These are phyloP conservation scores for Crataegus laevigata DNA, from an alignment of 306 rosid species.

Conservation along the genomic window DNA sequence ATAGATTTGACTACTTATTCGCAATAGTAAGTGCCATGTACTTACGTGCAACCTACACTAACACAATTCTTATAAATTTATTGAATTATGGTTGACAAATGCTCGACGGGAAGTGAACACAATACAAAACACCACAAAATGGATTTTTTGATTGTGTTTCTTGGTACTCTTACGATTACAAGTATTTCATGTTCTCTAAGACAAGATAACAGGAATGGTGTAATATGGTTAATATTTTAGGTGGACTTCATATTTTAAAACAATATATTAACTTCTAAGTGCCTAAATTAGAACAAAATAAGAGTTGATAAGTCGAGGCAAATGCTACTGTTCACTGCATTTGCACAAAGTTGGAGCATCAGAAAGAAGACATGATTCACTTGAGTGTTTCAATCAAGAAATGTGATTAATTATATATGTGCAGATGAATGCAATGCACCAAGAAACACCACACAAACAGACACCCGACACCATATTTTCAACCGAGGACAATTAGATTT, in stretches of 20 bases:
- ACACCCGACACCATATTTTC: conserved; percentile 39
- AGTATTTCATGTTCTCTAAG: background rate
- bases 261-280: background rate
- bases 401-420: background rate
- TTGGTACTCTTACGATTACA: background rate
- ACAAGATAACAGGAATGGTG: background rate
- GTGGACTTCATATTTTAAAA: background rate
- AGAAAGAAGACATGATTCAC: background rate
- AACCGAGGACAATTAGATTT: conserved; percentile 30
- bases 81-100: background rate
- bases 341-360: conserved; percentile 8
- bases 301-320: background rate
- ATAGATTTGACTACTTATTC: no score
- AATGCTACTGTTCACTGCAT: conserved; percentile 15
- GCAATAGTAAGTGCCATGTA: background rate
- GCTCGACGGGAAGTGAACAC: background rate
- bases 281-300: background rate
- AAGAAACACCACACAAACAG: conserved; percentile 20
- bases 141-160: background rate
- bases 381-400: background rate
- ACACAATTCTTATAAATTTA: no score
- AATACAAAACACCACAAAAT: background rate
- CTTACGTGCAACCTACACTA: background rate
- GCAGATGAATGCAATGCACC: conserved; percentile 24
- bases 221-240: background rate